A percentile compares a stretch with the other conserved stretches of the same genome.
These are phyloP conservation scores for Raphanus sativus DNA, from an alignment of 345 rosid genomes.

Conservation along the genomic window DNA sequence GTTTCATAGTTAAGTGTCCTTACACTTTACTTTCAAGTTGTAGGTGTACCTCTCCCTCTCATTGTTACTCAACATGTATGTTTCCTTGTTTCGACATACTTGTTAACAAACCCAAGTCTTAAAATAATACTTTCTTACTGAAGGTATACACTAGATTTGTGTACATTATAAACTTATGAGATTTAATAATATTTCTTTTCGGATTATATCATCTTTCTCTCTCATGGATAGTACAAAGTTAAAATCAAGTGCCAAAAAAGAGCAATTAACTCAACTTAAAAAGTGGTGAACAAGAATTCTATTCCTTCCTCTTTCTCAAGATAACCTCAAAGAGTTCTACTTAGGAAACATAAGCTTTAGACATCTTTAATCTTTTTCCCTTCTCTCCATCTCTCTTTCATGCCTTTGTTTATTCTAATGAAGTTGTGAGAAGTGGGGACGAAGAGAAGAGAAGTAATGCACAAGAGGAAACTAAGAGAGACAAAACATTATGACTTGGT, in stretches of 20 bases:
- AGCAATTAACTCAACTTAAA: slow-evolving; percentile 31
- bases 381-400: slow-evolving; percentile 7
- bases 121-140: neutral
- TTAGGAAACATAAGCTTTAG: slow-evolving; percentile 47
- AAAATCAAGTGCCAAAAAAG: slow-evolving; percentile 35
- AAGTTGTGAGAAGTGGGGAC: slow-evolving; percentile 35
- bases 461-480: slow-evolving; percentile 29
- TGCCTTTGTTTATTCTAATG: slow-evolving; percentile 39
- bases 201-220: slow-evolving; percentile 13
- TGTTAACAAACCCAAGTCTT: slow-evolving; percentile 23
- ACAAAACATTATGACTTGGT: slow-evolving; percentile 73
- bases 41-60: slow-evolving; percentile 28
- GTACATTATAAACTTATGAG: neutral
- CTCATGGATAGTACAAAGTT: slow-evolving; percentile 34
- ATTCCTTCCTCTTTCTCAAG: slow-evolving; percentile 58
- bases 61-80: slow-evolving; percentile 26
- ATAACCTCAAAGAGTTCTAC: slow-evolving; percentile 41
- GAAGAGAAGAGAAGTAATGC: slow-evolving; percentile 42
- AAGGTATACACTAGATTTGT: neutral
- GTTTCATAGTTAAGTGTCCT: neutral
- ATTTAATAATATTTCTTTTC: slow-evolving; percentile 3
- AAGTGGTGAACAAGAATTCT: slow-evolving; percentile 51
- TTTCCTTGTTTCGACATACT: slow-evolving; percentile 18
- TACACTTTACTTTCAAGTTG: slow-evolving; percentile 27
- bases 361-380: slow-evolving; percentile 15